A percentile compares a stretch with the other conserved stretches of the same genome.
Evolutionary conservation across 108 stramenopile species (phyloP).

Genomic region (Fragilariopsis cylindrus): DNA sequence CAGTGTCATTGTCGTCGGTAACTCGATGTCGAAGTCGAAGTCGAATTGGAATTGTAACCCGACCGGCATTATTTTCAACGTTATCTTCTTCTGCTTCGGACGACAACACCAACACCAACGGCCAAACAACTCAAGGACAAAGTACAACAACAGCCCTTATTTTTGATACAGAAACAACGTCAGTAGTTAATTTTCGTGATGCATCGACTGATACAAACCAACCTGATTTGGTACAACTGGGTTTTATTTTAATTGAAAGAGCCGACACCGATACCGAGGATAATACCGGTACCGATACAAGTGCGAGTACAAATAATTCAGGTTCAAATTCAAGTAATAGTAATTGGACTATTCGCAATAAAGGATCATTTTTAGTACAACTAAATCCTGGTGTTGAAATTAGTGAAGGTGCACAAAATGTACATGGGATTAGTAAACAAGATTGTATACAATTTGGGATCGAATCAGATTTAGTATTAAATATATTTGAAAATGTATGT

Average conservation of each 20-base stretch:
- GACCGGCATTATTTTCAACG: too few relatives aligned
- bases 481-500: constrained; percentile 9
- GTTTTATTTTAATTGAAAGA: constrained; percentile 5
- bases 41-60: too few relatives aligned
- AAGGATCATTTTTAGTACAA: constrained; percentile 17
- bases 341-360: neutral
- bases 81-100: too few relatives aligned
- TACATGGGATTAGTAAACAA: constrained; percentile 16
- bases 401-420: constrained; percentile 10
- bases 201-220: neutral
- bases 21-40: too few relatives aligned
- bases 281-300: too few relatives aligned
- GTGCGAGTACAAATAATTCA: too few relatives aligned
- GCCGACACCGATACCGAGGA: too few relatives aligned
- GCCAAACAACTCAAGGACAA: too few relatives aligned
- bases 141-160: constrained; percentile 15
- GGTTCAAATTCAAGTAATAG: neutral
- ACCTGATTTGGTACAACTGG: constrained; percentile 21
- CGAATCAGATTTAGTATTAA: constrained; percentile 3
- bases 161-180: constrained; percentile 25
- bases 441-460: constrained; percentile 13
- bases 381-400: neutral
- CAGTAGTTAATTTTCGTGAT: constrained; percentile 10
- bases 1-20: too few relatives aligned
- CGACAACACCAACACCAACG: too few relatives aligned